Conservation (phyloP, 2,329 filamentous ascomycete species). For the Apiospora sp. region DNA sequence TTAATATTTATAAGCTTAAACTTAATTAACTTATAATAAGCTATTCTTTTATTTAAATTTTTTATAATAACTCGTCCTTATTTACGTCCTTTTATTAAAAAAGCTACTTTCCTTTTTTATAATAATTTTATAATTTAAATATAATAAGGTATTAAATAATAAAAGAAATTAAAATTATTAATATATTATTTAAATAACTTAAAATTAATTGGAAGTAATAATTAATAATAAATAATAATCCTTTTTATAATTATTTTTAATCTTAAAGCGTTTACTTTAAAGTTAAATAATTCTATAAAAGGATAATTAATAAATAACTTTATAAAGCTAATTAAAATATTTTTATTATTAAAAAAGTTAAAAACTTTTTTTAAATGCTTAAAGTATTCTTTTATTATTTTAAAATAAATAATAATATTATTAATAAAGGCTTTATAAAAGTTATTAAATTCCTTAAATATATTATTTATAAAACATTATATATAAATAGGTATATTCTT, state of each 20-base stretch:
- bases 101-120: not conserved
- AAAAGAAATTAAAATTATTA: not conserved
- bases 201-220: not conserved
- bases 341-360: not conserved
- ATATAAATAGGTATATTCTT: not conserved
- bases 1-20: not conserved
- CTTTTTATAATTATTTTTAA: not conserved
- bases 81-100: not conserved
- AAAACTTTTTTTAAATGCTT: not conserved
- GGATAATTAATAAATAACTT: too few species aligned
- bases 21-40: not conserved
- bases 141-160: not conserved
- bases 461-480: not conserved
- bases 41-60: not conserved
- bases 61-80: not conserved
- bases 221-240: not conserved
- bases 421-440: too few species aligned
- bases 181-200: not conserved
- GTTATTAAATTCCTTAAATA: not conserved
- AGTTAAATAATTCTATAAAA: not conserved
- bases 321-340: too few species aligned
- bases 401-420: not conserved
- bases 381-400: not conserved
- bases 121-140: not conserved
- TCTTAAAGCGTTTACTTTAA: not conserved